Base-by-base conservation (phyloP, 441 rosid species). In the Gossypium aridum region DNA sequence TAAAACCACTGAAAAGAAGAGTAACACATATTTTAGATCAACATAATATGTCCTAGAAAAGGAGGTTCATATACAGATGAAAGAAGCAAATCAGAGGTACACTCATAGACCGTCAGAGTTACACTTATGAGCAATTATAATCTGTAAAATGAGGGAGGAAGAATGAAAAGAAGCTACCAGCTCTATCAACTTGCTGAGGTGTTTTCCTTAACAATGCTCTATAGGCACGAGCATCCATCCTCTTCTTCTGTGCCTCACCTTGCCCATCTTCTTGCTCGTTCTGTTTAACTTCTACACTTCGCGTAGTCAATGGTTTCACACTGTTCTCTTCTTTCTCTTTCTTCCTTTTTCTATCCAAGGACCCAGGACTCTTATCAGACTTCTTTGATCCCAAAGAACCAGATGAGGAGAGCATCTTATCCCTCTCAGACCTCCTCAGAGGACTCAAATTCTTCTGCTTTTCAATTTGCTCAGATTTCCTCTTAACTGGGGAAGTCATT, bases 401-500 rank as follows among this genome's bases (percentile, higher is more conserved):
- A 13, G 81, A 81, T 13, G 82, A 76, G 12, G 82, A 37, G 66
- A 71, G 80, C 72, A 72, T 83, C 82, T 86, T 87, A 60, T 85
- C 84, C 84, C 89, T 86, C 76, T 78, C 78, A 2, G 92, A 87
- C 85, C 92, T 87, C 79, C 85, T 85, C 79, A 85, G 74, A 70
- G 91, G 82, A 85, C 85, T 80, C 4, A 77, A 55, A 1, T 63
- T 39, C 49, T 16, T 80, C 66, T 76, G 81, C 82, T 84, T 83
- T 82, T 85, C 89, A 49, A 69, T 77, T 74, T 73, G 80, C 79
- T 75, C 82, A 3, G 83, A 81, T 66, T 77, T 84, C 78, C 75
- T 81, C 49, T 72, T 66, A 55, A 39, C 82, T 43, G 87, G 78
- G 71, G 86, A 78, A 76, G 88, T 72, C 69, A 82, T n/a, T 64